Evolutionary conservation across 176 grass and related monocot species (phyloP), one percentile per base, ranked within the genome.

Genomic region (Oryza officinalis): DNA sequence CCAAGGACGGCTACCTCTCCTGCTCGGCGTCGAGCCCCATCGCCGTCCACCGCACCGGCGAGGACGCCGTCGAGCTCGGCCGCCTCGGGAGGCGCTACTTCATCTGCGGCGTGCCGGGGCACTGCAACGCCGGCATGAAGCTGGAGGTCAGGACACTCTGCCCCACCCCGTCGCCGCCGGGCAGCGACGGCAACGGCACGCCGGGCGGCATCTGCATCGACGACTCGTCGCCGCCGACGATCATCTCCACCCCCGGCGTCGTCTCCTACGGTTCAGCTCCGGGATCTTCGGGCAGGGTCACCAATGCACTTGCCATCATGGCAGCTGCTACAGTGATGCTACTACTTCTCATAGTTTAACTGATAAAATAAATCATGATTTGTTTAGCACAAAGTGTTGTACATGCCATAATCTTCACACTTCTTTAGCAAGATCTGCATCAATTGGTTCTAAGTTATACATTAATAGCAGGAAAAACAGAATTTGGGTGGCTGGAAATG

Each of bases 51-150:
- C 52, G 28, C 30, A 65, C 73, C 15, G 65, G 80, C 40, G 26
- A 27, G 4, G 52, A 65, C 50, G 1, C 38, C 80, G 0, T 87
- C 38, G 0, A 18, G 7, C 86, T 82, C 8, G 1, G 4, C 52
- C 15, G 38, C 50, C 7, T 11, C 6, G 9, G 33, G 8, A 22
- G 1, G 0, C 64, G 71, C 47, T 87, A 81, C 78, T 87, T 87
- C 85, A 81, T 81, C 65, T 77, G 79, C 71, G 38, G 49, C 46
- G 79, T 69, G 47, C 78, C 27, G 31, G 85, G 78, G 17, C 63
- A 81, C 85, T 81, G 71, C 26, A 22, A 6, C 37, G 37, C 79
- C 40, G 79, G 86, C 38, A 82, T 77, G 79, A 87, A 71, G 72
- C 37, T 87, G 64, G 14, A 50, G 86, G 40, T 77, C 50, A 47